Evolutionary conservation across 306 rosid genomes (phyloP).

Genomic region (Vigna trinervia): DNA sequence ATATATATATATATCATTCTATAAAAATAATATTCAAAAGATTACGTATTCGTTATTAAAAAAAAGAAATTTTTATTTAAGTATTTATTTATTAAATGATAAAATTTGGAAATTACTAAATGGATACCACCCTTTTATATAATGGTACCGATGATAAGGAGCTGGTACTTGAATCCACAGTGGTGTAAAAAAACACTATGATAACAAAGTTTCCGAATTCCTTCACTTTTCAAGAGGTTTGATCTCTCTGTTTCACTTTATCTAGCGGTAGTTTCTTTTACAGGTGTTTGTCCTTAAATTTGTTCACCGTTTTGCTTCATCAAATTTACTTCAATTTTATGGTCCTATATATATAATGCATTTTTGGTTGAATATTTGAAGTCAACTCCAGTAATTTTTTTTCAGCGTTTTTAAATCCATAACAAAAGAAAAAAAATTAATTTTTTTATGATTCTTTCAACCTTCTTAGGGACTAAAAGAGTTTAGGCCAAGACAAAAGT

Average conservation of each 20-base stretch:
- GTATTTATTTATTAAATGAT: too few relatives aligned
- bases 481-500: background rate
- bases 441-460: background rate
- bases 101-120: too few relatives aligned
- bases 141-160: background rate
- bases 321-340: background rate
- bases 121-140: too few relatives aligned
- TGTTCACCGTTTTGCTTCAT: constrained; percentile 1
- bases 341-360: constrained; percentile 1
- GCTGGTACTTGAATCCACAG: background rate
- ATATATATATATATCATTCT: too few relatives aligned
- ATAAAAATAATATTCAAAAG: too few relatives aligned
- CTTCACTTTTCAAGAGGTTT: constrained; percentile 33
- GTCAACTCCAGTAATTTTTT: too few relatives aligned
- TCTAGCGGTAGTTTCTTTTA: background rate
- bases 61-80: too few relatives aligned
- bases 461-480: constrained; percentile 6
- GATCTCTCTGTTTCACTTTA: background rate
- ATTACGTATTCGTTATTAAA: too few relatives aligned
- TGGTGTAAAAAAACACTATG: background rate
- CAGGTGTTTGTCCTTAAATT: background rate
- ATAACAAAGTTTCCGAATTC: background rate
- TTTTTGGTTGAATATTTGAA: background rate
- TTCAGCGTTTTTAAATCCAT: background rate
- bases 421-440: background rate